phyloP scores from a whole-genome alignment of 371 early-diverging fungal species.

The Mortierella sp. region DNA sequence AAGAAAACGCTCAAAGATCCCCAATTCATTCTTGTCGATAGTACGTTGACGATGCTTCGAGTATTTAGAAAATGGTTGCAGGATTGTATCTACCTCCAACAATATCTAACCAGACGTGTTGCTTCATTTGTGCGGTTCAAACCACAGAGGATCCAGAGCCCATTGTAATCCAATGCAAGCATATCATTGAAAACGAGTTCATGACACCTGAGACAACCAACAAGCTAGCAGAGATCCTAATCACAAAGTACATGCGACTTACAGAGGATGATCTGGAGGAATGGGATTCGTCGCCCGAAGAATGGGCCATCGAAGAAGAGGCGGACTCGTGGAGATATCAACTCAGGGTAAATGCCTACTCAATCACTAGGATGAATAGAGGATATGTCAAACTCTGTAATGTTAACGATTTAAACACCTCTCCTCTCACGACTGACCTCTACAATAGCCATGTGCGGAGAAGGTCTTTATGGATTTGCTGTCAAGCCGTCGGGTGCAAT shows the following conservation, averaged over 20 bases:
- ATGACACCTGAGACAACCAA: conserved; percentile 76
- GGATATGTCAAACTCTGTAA: neutral
- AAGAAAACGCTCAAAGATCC: conserved; percentile 77
- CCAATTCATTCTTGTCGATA: conserved; percentile 33
- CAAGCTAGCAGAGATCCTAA: conserved; percentile 71
- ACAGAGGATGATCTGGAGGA: conserved; percentile 73
- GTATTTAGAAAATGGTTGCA: neutral
- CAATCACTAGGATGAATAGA: too few species aligned
- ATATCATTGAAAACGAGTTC: conserved; percentile 70
- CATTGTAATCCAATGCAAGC: conserved; percentile 60
- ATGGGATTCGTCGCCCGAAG: conserved; percentile 93
- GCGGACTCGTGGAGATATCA: conserved; percentile 91
- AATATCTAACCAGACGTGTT: neutral
- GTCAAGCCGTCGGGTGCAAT: conserved; percentile 65
- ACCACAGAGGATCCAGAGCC: conserved; percentile 63
- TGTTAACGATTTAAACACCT: neutral
- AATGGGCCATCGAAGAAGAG: conserved; percentile 82
- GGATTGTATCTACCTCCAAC: neutral
- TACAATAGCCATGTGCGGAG: conserved; percentile 81
- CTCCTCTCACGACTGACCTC: neutral
- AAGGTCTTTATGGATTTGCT: conserved; percentile 84
- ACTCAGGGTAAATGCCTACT: conserved; percentile 63
- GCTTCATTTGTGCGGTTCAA: neutral
- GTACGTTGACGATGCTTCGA: conserved; percentile 24
- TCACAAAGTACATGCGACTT: conserved; percentile 80